Base-by-base conservation (phyloP, 345 rosid genomes). In the Acer saccharum region DNA sequence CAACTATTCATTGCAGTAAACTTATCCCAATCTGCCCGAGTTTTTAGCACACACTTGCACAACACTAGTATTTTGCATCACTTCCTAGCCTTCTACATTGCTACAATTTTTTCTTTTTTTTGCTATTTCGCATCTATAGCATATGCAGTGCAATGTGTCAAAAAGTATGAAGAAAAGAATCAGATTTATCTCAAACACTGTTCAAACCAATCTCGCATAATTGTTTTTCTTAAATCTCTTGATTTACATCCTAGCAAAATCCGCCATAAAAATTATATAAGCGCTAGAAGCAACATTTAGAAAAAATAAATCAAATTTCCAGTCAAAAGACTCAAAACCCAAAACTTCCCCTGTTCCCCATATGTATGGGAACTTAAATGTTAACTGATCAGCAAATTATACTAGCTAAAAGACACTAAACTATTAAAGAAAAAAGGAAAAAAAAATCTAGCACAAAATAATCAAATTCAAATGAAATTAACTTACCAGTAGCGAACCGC, bases 401-500 rank as follows among this genome's bases (percentile, higher is more conserved):
- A 41, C 50, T 35, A 16, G 7, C 10, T 41, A 11, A 7, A 10
- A 18, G 20, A 13, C 46, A 41, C 10, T n/a, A 17, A 29, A 67
- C 46, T 41, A 25, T 25, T 25, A 29, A 20, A 58, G 39, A 4
- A 35, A 35, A 35, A 35, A 2, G 17, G 23, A 11, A 48, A 50
- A 10, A 57, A 61, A 63, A 35, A 8, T 21, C 10, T 9, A 80
- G 16, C 61, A 77, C 69, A 62, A 18, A 68, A 48, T 8, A 65
- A 65, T 18, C 68, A 57, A n/a, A 29, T 27, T 21, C 8, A 63
- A 72, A 29, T 29, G 6, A n/a, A 80, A 0, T 9, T 25, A 61
- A 76, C 93, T 17, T 84, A 97, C 99, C 99, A 97, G 83, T 97
- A 97, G 25, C 98, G 88, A 76, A 93, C 94, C 10, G 91, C 78